Evolutionary conservation across 2,329 filamentous ascomycete genomes (phyloP).

Genomic region (Microthyrium microscopicum): DNA sequence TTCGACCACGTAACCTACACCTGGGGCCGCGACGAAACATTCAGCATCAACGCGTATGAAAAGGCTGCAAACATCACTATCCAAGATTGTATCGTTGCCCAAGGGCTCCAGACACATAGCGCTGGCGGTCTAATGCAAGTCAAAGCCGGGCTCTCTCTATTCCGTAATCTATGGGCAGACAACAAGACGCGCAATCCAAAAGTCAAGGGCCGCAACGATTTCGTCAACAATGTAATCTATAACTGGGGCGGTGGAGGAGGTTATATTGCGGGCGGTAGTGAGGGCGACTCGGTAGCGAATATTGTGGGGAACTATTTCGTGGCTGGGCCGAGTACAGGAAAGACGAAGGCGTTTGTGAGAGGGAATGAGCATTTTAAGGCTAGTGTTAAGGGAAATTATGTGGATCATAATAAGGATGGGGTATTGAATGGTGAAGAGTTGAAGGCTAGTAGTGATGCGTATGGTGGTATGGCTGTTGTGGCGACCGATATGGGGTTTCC

Average conservation of each 20-base stretch:
- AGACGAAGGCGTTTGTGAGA: conserved; percentile 33
- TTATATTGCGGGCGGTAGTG: conserved; percentile 34
- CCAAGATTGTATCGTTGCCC: conserved; percentile 36
- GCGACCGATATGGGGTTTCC: conserved; percentile 27
- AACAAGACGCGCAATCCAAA: conserved; percentile 42
- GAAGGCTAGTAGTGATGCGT: conserved; percentile 11
- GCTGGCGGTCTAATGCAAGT: conserved; percentile 37
- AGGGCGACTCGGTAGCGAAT: conserved; percentile 31
- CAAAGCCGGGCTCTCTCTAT: conserved; percentile 32
- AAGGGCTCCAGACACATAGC: conserved; percentile 36
- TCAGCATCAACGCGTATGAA: conserved; percentile 33
- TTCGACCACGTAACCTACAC: conserved; percentile 38
- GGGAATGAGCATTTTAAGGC: conserved; percentile 38
- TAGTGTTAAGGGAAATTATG: conserved; percentile 36
- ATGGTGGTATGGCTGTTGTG: conserved; percentile 31
- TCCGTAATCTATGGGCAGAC: conserved; percentile 39
- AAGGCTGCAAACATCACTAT: conserved; percentile 32
- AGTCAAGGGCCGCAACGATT: conserved; percentile 40
- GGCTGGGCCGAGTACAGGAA: conserved; percentile 32
- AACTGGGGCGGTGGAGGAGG: conserved; percentile 40
- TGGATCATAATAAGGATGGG: conserved; percentile 34
- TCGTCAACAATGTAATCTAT: conserved; percentile 34
- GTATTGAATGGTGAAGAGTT: conserved; percentile 26
- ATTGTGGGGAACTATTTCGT: conserved; percentile 43
- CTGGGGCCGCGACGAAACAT: conserved; percentile 41